These are phyloP conservation scores for Alloascoidea africana DNA, from an alignment of 805 yeast genomes.

Conservation along the genomic window DNA sequence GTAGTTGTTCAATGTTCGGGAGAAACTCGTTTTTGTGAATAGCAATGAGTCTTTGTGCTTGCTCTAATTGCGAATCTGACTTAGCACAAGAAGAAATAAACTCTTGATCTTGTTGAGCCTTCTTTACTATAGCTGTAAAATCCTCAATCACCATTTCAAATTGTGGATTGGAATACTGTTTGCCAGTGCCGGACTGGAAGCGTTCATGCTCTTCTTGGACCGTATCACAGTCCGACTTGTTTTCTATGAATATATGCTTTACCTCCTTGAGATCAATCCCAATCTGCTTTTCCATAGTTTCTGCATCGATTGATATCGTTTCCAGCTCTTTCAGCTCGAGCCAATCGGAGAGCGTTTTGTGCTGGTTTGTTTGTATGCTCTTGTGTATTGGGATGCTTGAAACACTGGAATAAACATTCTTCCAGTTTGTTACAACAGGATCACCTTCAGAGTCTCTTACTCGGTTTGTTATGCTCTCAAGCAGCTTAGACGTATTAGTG, in stretches of 20 bases:
- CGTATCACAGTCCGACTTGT: constrained; percentile 7
- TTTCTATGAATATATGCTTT: constrained; percentile 9
- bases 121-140: constrained; percentile 11
- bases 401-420: constrained; percentile 6
- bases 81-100: constrained; percentile 10
- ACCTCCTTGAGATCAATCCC: constrained; percentile 10
- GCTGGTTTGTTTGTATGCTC: neutral
- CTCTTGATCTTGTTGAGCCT: constrained; percentile 12
- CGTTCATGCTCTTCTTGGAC: constrained; percentile 6
- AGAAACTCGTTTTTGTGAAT: constrained; percentile 16
- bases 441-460: too few species aligned
- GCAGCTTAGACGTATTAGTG: too few species aligned
- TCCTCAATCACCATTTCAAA: constrained; percentile 11
- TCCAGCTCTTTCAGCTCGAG: constrained; percentile 7
- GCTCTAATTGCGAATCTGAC: constrained; percentile 8
- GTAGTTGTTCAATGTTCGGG: constrained; percentile 11
- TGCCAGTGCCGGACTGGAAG: constrained; percentile 6
- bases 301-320: constrained; percentile 6
- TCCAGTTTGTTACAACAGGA: constrained; percentile 9
- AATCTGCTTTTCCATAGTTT: constrained; percentile 7
- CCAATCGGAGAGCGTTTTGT: constrained; percentile 8
- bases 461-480: too few species aligned
- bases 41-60: constrained; percentile 8
- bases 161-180: constrained; percentile 3
- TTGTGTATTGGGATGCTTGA: constrained; percentile 7